Percentiles rank a stretch among this genome's conserved stretches.
Evolutionary conservation across 2,329 filamentous ascomycete genomes (phyloP).

Genomic region (Tympanopsis confertula): DNA sequence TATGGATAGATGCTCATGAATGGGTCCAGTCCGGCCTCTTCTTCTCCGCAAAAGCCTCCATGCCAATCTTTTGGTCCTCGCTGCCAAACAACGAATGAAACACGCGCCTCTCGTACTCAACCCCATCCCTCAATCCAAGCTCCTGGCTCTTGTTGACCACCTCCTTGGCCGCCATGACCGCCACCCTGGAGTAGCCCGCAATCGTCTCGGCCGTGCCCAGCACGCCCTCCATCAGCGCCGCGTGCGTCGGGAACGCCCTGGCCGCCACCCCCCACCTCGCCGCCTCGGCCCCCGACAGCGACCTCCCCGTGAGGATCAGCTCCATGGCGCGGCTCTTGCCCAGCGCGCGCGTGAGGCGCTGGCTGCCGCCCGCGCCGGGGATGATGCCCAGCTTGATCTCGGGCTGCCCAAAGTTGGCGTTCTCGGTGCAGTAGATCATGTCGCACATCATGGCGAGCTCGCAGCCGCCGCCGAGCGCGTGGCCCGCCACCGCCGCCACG

Average conservation of each 20-base stretch:
- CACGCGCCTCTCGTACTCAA: background rate
- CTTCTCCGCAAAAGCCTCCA: constrained; percentile 28
- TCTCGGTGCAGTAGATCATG: constrained; percentile 16
- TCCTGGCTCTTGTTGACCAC: constrained; percentile 26
- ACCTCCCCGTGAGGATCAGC: constrained; percentile 27
- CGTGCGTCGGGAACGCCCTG: constrained; percentile 15
- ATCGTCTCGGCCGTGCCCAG: constrained; percentile 23
- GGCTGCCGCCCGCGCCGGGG: constrained; percentile 15
- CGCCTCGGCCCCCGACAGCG: constrained; percentile 21
- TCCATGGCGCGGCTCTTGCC: constrained; percentile 30
- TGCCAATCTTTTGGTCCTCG: constrained; percentile 12
- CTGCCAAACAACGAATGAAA: constrained; percentile 1
- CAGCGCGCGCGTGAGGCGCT: constrained; percentile 17
- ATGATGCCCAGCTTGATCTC: constrained; percentile 17
- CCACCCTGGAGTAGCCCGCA: constrained; percentile 25
- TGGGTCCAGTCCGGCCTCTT: constrained; percentile 9
- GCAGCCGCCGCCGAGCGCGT: constrained; percentile 26
- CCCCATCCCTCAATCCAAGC: background rate
- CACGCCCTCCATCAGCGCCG: constrained; percentile 22
- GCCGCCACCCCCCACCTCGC: constrained; percentile 26
- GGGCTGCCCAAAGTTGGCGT: constrained; percentile 16
- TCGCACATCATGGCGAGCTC: constrained; percentile 15
- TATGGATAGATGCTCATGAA: background rate
- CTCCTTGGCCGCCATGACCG: constrained; percentile 27
- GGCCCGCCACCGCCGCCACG: constrained; percentile 35